These are phyloP conservation scores for Trichoderma sp. DNA, from an alignment of 2,329 filamentous ascomycete genomes.

Conservation along the genomic window DNA sequence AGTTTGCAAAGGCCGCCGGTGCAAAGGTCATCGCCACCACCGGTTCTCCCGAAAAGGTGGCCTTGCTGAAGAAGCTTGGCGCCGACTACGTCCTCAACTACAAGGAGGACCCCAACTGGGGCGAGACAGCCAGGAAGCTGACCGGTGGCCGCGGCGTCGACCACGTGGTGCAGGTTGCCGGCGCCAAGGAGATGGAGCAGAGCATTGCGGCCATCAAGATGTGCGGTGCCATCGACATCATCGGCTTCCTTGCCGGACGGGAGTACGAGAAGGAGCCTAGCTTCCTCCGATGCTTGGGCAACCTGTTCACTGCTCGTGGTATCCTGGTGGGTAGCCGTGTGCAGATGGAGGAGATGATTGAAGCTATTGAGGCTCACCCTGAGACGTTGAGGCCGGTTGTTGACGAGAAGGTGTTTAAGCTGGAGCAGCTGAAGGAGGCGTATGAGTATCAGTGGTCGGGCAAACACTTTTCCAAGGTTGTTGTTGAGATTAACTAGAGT, in stretches of 20 bases:
- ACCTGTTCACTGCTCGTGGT: slow-evolving; percentile 43
- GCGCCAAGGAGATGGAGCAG: slow-evolving; percentile 42
- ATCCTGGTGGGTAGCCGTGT: slow-evolving; percentile 44
- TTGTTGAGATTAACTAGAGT: slow-evolving; percentile 29
- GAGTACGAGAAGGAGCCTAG: slow-evolving; percentile 26
- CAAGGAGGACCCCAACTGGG: slow-evolving; percentile 45
- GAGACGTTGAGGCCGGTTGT: slow-evolving; percentile 45
- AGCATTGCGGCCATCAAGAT: slow-evolving; percentile 44
- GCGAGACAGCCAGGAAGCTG: slow-evolving; percentile 41
- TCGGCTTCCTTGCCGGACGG: slow-evolving; percentile 37
- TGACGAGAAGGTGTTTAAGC: slow-evolving; percentile 37
- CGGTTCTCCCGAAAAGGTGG: slow-evolving; percentile 43
- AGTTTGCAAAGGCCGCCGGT: slow-evolving; percentile 50
- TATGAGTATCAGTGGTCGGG: slow-evolving; percentile 40
- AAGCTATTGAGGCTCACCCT: slow-evolving; percentile 46
- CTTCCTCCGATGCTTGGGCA: slow-evolving; percentile 34
- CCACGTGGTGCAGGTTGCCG: slow-evolving; percentile 48
- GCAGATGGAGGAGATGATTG: slow-evolving; percentile 52
- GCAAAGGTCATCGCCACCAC: slow-evolving; percentile 50
- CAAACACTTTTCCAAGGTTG: slow-evolving; percentile 41
- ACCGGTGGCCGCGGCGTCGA: slow-evolving; percentile 46
- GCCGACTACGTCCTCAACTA: slow-evolving; percentile 52
- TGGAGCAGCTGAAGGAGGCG: slow-evolving; percentile 45
- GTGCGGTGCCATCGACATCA: slow-evolving; percentile 45
- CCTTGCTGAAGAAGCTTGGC: slow-evolving; percentile 43